These are phyloP conservation scores for Rhodotorula sp. DNA, from an alignment of 1,284 basidiomycete species.

Conservation along the genomic window DNA sequence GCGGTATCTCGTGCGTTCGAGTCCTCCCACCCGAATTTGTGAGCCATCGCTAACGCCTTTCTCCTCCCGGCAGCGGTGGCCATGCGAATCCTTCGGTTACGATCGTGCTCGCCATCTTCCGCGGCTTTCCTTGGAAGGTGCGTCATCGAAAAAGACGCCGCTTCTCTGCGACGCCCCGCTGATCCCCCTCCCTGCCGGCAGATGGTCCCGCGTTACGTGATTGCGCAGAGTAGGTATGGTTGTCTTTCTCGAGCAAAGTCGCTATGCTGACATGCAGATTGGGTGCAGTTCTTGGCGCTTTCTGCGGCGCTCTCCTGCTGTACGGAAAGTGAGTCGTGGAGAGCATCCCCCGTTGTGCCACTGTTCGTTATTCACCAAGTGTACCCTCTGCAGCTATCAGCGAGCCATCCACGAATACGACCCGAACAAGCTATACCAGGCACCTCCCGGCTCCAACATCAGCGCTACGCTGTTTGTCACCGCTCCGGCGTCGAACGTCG, in stretches of 20 bases:
- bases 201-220: slow-evolving; percentile 43
- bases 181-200: neutral
- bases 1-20: slow-evolving; percentile 24
- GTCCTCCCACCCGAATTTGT: neutral
- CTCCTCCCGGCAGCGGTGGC: slow-evolving; percentile 32
- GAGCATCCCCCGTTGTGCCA: no score
- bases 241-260: neutral
- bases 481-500: slow-evolving; percentile 20
- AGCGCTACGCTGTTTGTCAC: slow-evolving; percentile 42
- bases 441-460: slow-evolving; percentile 18
- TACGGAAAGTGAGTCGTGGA: slow-evolving; percentile 34
- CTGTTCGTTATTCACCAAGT: neutral
- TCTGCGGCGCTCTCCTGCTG: slow-evolving; percentile 43
- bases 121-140: slow-evolving; percentile 49
- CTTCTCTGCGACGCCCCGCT: neutral
- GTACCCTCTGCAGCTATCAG: slow-evolving; percentile 21
- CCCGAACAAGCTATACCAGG: slow-evolving; percentile 20
- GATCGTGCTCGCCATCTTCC: slow-evolving; percentile 37
- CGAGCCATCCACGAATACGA: slow-evolving; percentile 37
- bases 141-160: neutral
- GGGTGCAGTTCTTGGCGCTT: slow-evolving; percentile 43
- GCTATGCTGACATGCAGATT: slow-evolving; percentile 29
- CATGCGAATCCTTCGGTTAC: slow-evolving; percentile 45
- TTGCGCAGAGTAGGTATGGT: slow-evolving; percentile 38
- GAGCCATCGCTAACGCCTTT: neutral